Conservation (phyloP, 495 filamentous ascomycete species). For the Penicillium crystallinum region DNA sequence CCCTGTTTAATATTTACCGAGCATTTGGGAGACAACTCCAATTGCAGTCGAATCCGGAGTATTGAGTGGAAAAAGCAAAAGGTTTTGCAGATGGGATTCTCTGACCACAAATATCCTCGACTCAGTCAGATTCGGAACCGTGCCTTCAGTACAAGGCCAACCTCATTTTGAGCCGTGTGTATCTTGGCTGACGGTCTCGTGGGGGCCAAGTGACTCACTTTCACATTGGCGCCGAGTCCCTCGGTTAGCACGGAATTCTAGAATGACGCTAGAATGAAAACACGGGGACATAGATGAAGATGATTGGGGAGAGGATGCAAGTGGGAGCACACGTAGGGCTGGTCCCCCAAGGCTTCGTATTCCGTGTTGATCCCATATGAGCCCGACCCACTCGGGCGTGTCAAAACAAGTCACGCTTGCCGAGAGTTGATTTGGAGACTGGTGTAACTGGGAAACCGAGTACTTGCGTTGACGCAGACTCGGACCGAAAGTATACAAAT, state of each 20-base stretch:
- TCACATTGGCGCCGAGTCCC: neutral
- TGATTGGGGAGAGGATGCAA: neutral
- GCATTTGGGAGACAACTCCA: no score
- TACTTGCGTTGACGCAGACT: neutral
- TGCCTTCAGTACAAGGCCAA: neutral
- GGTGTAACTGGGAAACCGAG: neutral
- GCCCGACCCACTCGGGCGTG: neutral
- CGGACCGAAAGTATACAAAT: neutral
- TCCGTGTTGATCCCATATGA: neutral
- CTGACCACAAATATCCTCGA: neutral
- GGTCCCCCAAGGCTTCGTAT: neutral
- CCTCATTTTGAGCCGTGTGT: neutral
- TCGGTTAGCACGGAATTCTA: slow-evolving; percentile 3
- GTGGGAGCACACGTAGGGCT: neutral
- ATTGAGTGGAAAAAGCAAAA: neutral
- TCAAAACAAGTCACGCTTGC: neutral
- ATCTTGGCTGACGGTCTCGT: neutral
- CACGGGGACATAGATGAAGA: neutral
- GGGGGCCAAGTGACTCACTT: neutral
- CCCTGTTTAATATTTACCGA: no score
- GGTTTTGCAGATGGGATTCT: neutral
- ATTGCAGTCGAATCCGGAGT: neutral
- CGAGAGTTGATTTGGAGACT: neutral
- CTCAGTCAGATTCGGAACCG: neutral
- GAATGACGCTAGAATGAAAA: slow-evolving; percentile 1